These are phyloP conservation scores for Colletotrichum cuscutae DNA, from an alignment of 2,329 filamentous ascomycete genomes.

Conservation along the genomic window DNA sequence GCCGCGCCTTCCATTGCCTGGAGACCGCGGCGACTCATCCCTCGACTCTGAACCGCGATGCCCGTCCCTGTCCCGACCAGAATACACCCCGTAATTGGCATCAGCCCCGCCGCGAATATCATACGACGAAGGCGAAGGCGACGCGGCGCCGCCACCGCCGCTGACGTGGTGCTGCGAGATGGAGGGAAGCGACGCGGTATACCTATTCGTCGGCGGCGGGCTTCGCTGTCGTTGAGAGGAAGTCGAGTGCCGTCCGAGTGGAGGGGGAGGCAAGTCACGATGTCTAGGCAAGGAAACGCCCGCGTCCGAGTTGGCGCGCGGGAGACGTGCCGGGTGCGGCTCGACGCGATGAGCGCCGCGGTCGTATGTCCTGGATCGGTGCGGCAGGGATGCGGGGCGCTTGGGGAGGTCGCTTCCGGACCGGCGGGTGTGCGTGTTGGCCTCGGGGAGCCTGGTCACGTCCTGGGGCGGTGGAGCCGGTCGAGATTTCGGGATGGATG, in stretches of 20 bases:
- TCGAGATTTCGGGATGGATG: slow-evolving; percentile 6
- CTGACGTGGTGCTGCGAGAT: slow-evolving; percentile 7
- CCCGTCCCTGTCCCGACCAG: neutral
- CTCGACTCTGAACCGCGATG: neutral
- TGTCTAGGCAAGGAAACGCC: slow-evolving; percentile 1
- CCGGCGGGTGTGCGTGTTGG: slow-evolving; percentile 11
- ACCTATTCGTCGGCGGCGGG: slow-evolving; percentile 19
- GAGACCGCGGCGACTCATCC: slow-evolving; percentile 21
- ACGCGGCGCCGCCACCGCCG: neutral
- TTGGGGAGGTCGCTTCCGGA: neutral
- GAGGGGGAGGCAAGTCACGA: slow-evolving; percentile 17
- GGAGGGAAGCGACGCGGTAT: slow-evolving; percentile 18
- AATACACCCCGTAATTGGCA: slow-evolving; percentile 11
- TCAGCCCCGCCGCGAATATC: slow-evolving; percentile 2
- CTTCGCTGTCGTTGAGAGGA: slow-evolving; percentile 6
- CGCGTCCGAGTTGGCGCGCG: slow-evolving; percentile 23
- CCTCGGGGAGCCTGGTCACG: neutral
- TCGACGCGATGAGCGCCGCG: neutral
- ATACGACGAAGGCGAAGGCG: neutral
- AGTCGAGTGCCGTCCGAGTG: slow-evolving; percentile 16
- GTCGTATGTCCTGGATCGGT: slow-evolving; percentile 22
- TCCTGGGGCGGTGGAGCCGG: neutral
- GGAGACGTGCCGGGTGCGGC: neutral
- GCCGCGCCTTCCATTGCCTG: neutral
- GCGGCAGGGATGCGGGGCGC: neutral